Conservation (phyloP, 108 stramenopile genomes). For the Cyclostephanos tholiformis region DNA sequence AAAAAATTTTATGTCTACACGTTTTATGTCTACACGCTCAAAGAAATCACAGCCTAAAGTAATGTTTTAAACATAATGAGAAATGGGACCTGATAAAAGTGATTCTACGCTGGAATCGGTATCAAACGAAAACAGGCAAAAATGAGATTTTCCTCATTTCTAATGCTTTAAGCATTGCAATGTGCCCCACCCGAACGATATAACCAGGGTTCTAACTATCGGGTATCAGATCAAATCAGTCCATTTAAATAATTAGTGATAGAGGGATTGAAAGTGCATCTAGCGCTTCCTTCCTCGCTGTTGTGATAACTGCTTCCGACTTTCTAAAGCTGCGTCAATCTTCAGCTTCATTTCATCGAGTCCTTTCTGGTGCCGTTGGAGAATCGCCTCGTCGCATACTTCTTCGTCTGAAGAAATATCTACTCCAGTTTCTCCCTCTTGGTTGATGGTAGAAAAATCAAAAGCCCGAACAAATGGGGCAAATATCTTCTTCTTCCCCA, state of each 20-base stretch:
- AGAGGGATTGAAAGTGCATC: background rate
- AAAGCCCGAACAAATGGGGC: slow-evolving; percentile 71
- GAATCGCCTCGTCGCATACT: slow-evolving; percentile 71
- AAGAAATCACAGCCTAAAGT: too few species aligned
- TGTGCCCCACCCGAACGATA: too few species aligned
- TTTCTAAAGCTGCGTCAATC: slow-evolving; percentile 47
- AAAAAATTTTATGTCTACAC: too few species aligned
- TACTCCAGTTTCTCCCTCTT: slow-evolving; percentile 19
- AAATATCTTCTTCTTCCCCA: slow-evolving; percentile 61
- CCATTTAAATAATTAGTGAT: background rate
- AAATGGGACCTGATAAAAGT: too few species aligned
- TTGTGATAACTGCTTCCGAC: slow-evolving; percentile 36
- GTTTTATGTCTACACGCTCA: too few species aligned
- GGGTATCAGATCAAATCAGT: background rate
- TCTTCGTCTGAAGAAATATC: slow-evolving; percentile 71
- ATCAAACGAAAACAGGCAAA: too few species aligned
- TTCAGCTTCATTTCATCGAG: slow-evolving; percentile 84
- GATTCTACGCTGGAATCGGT: too few species aligned
- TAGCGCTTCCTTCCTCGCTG: slow-evolving; percentile 37
- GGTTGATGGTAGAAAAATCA: slow-evolving; percentile 27
- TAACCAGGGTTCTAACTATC: too few species aligned
- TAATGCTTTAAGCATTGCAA: too few species aligned
- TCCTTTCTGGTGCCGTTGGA: slow-evolving; percentile 68
- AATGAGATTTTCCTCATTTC: too few species aligned
- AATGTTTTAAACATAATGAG: too few species aligned